A percentile compares a stretch with the other conserved stretches of the same genome.
Conservation (phyloP, 1,139 yeast genomes). For the Geotrichum siamense region DNA sequence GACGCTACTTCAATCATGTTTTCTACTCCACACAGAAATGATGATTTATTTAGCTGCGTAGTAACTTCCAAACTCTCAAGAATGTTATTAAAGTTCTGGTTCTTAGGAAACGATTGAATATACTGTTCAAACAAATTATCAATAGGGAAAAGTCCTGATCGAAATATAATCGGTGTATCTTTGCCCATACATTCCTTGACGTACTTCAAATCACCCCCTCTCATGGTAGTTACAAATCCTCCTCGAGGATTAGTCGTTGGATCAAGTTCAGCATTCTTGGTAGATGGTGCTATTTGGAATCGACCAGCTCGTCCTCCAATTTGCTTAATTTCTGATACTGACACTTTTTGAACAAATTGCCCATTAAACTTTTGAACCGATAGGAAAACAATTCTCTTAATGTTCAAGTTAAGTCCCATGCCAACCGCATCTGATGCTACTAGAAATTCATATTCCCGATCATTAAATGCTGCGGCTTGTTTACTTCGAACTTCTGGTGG, state of each 20-base stretch:
- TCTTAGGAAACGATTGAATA: slow-evolving; percentile 22
- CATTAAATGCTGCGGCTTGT: slow-evolving; percentile 74
- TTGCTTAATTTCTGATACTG: slow-evolving; percentile 62
- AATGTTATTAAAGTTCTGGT: slow-evolving; percentile 23
- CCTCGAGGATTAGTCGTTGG: slow-evolving; percentile 16
- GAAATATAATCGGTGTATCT: slow-evolving; percentile 26
- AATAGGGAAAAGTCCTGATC: slow-evolving; percentile 31
- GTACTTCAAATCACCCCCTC: slow-evolving; percentile 26
- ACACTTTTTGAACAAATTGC: slow-evolving; percentile 35
- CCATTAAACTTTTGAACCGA: slow-evolving; percentile 70
- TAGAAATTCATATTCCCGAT: slow-evolving; percentile 57
- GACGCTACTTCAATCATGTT: slow-evolving; percentile 26
- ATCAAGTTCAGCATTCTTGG: slow-evolving; percentile 15
- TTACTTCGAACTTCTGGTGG: slow-evolving; percentile 92
- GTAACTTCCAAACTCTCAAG: slow-evolving; percentile 22
- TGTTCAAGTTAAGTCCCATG: slow-evolving; percentile 88
- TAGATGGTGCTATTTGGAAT: slow-evolving; percentile 36
- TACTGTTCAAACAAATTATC: slow-evolving; percentile 25
- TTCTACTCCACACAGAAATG: slow-evolving; percentile 24
- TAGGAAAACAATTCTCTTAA: slow-evolving; percentile 71
- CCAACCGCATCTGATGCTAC: slow-evolving; percentile 98
- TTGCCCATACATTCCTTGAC: slow-evolving; percentile 28
- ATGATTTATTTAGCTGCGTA: slow-evolving; percentile 21
- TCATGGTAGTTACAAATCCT: slow-evolving; percentile 32
- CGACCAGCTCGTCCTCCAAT: slow-evolving; percentile 98